Percentiles rank a stretch among this genome's conserved stretches.
These are phyloP conservation scores for Senna tora DNA, from an alignment of 306 rosid genomes.

Conservation along the genomic window DNA sequence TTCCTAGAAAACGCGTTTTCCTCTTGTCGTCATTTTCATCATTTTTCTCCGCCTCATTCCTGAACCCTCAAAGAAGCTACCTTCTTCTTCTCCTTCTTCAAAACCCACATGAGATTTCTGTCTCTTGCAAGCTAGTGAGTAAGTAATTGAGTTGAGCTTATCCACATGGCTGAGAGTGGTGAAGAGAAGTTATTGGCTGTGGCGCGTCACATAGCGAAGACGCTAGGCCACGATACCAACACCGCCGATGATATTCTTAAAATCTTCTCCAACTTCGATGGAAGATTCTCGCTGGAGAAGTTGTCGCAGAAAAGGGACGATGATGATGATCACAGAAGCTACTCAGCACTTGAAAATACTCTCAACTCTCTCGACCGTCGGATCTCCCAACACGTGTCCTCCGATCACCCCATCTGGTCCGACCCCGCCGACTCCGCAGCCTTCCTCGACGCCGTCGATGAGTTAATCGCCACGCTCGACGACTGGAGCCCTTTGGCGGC, in stretches of 20 bases:
- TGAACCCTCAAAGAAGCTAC: not conserved
- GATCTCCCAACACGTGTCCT: slow-evolving; percentile 69
- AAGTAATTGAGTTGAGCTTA: not conserved
- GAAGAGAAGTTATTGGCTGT: slow-evolving; percentile 88
- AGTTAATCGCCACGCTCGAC: slow-evolving; percentile 56
- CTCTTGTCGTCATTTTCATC: slow-evolving; percentile 17
- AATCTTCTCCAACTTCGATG: slow-evolving; percentile 89
- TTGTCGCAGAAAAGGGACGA: slow-evolving; percentile 58
- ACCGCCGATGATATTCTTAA: slow-evolving; percentile 93
- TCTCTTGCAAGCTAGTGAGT: not conserved
- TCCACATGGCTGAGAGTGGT: slow-evolving; percentile 82
- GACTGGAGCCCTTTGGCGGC: slow-evolving; percentile 76
- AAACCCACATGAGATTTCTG: not conserved
- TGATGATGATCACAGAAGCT: slow-evolving; percentile 54
- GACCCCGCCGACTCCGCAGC: slow-evolving; percentile 72
- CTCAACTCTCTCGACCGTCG: slow-evolving; percentile 77
- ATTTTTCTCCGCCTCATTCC: slow-evolving; percentile 12
- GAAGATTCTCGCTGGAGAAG: slow-evolving; percentile 88
- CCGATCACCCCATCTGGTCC: slow-evolving; percentile 80
- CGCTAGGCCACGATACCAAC: slow-evolving; percentile 71
- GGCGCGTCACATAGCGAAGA: slow-evolving; percentile 96
- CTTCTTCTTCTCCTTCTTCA: not conserved
- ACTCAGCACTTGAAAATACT: slow-evolving; percentile 61
- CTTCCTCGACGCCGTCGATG: slow-evolving; percentile 83
- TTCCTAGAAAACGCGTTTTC: slow-evolving; percentile 60